Conservation (phyloP, 73 alveolate genomes). For the Effrenium voratum region DNA sequence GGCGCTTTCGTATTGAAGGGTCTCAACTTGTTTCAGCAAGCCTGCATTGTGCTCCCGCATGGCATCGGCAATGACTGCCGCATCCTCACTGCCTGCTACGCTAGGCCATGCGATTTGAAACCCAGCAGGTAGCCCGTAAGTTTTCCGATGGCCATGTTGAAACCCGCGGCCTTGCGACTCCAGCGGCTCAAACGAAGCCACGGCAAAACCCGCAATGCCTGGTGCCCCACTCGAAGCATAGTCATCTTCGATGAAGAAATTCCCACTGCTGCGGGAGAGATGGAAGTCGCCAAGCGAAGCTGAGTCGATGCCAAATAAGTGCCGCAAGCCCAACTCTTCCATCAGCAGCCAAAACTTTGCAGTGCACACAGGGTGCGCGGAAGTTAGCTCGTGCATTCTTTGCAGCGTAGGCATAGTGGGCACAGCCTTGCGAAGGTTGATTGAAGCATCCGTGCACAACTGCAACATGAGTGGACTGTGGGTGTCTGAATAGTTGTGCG, state of each 20-base stretch:
- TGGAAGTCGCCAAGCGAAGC: background rate
- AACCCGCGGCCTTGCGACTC: slow-evolving; percentile 61
- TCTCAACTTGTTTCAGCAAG: background rate
- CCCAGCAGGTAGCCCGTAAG: background rate
- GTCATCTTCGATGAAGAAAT: background rate
- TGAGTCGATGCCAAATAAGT: background rate
- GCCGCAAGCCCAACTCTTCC: slow-evolving; percentile 9
- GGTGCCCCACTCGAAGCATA: background rate
- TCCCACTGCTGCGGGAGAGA: background rate
- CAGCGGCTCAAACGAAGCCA: background rate
- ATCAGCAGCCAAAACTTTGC: background rate
- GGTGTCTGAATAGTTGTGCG: slow-evolving; percentile 22
- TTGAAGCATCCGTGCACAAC: background rate
- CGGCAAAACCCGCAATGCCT: background rate
- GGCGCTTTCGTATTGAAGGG: slow-evolving; percentile 7
- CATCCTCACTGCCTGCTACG: background rate
- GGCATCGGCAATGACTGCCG: background rate
- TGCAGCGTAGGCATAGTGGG: slow-evolving; percentile 24
- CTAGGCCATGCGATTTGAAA: background rate
- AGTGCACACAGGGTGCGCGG: background rate
- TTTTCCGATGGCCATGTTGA: slow-evolving; percentile 20
- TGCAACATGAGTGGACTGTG: background rate
- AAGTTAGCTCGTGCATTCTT: background rate
- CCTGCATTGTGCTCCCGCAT: background rate
- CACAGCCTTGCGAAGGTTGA: background rate